phyloP scores from a whole-genome alignment of 768 basidiomycete species.

The Basidioascus undulatus region DNA sequence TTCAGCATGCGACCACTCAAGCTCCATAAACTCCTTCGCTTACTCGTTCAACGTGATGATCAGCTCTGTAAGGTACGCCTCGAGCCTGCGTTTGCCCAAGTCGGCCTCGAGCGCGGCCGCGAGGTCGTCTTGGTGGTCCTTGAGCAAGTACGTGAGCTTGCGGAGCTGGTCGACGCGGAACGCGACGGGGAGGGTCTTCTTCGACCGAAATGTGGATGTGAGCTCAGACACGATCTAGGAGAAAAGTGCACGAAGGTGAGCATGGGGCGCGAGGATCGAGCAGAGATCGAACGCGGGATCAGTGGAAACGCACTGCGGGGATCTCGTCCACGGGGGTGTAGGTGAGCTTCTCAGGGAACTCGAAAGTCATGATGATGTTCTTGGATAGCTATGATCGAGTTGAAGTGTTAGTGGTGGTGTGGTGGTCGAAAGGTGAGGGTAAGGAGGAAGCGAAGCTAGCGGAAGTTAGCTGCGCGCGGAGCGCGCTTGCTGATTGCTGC shows the following conservation, averaged over 20 bases:
- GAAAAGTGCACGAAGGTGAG: neutral
- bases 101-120: slow-evolving; percentile 35
- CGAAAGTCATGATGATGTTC: no score
- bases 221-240: slow-evolving; percentile 33
- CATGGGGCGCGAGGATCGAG: neutral
- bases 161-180: slow-evolving; percentile 53
- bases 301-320: slow-evolving; percentile 20
- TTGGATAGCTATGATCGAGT: no score
- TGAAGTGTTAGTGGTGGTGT: no score
- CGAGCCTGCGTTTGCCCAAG: slow-evolving; percentile 36
- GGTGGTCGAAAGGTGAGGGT: no score
- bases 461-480: no score
- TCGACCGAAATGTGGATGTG: slow-evolving; percentile 32
- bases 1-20: no score
- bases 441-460: no score
- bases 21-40: no score
- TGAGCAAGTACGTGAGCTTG: slow-evolving; percentile 27
- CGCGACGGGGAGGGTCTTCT: slow-evolving; percentile 38
- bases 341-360: no score
- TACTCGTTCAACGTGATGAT: slow-evolving; percentile 27
- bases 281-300: neutral
- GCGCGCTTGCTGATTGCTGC: no score
- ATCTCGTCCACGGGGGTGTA: slow-evolving; percentile 35
- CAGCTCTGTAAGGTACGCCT: slow-evolving; percentile 41
- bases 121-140: slow-evolving; percentile 27